Conservation (phyloP, 331 rosid species). For the Quercus phellos region DNA sequence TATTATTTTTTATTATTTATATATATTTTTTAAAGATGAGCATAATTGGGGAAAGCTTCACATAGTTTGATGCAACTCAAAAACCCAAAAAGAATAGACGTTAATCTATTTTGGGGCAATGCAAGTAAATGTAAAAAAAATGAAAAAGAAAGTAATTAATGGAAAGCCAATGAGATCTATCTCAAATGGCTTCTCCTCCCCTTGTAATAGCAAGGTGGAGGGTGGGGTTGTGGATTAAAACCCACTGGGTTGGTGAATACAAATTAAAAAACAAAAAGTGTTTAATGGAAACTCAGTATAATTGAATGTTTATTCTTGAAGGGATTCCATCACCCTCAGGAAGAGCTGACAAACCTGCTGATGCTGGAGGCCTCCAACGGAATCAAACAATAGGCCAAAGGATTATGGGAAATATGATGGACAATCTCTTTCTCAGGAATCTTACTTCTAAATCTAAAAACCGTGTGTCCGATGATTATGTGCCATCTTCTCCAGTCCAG, state of each 20-base stretch:
- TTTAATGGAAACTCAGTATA: slow-evolving; percentile 5
- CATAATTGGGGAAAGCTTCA: no score
- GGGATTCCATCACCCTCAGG: slow-evolving; percentile 86
- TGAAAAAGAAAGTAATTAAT: no score
- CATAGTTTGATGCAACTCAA: no score
- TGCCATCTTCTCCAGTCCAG: slow-evolving; percentile 80
- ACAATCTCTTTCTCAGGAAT: slow-evolving; percentile 82
- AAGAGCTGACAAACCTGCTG: slow-evolving; percentile 51
- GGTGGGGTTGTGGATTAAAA: no score
- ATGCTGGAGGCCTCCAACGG: slow-evolving; percentile 60
- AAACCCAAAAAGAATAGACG: no score
- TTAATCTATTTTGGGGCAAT: no score
- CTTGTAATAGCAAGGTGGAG: no score
- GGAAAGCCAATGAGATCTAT: no score
- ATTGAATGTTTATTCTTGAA: slow-evolving; percentile 28
- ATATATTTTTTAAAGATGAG: no score
- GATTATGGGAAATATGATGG: slow-evolving; percentile 91
- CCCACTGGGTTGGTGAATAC: background rate
- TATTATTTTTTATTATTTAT: no score
- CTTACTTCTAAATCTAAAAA: slow-evolving; percentile 72
- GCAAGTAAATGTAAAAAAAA: no score
- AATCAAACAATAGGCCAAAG: slow-evolving; percentile 93
- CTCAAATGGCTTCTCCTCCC: no score
- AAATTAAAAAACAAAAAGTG: background rate
- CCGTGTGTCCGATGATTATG: slow-evolving; percentile 56